A percentile compares a stretch with the other conserved stretches of the same genome.
Evolutionary conservation across 805 yeast species (phyloP).

Genomic region (Wickerhamomyces chaumierensis): DNA sequence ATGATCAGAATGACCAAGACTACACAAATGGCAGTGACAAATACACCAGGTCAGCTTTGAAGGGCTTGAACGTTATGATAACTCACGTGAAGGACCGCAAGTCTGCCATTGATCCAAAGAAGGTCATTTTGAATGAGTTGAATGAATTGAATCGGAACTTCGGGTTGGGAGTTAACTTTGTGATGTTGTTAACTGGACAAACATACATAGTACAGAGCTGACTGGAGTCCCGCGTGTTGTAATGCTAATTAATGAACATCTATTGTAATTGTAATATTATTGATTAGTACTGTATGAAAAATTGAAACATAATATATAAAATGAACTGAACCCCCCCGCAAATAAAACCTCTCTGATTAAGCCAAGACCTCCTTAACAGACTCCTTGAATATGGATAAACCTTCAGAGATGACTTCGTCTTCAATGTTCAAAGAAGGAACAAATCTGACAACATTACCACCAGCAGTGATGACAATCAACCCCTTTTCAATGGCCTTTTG

Average conservation of each 20-base stretch:
- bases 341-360: too few relatives aligned
- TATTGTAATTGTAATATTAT: too few relatives aligned
- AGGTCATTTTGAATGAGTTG: conserved; percentile 37
- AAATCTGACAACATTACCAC: conserved; percentile 79
- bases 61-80: conserved; percentile 16
- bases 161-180: conserved; percentile 33
- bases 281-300: too few relatives aligned
- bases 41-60: conserved; percentile 4
- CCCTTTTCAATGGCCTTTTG: conserved; percentile 68
- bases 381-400: conserved; percentile 55
- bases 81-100: conserved; percentile 37
- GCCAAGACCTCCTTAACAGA: conserved; percentile 29
- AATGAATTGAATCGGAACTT: conserved; percentile 29
- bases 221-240: too few relatives aligned
- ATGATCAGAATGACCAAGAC: too few relatives aligned
- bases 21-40: not conserved
- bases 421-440: conserved; percentile 88
- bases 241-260: too few relatives aligned
- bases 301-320: too few relatives aligned
- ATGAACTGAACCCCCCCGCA: too few relatives aligned
- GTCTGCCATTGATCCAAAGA: conserved; percentile 41
- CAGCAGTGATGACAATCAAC: conserved; percentile 79
- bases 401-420: conserved; percentile 55
- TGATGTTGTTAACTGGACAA: conserved; percentile 46
- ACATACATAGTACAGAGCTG: conserved; percentile 23